phyloP scores from a whole-genome alignment of 192 early-diverging fungal genomes.

The Coemansia sp. region DNA sequence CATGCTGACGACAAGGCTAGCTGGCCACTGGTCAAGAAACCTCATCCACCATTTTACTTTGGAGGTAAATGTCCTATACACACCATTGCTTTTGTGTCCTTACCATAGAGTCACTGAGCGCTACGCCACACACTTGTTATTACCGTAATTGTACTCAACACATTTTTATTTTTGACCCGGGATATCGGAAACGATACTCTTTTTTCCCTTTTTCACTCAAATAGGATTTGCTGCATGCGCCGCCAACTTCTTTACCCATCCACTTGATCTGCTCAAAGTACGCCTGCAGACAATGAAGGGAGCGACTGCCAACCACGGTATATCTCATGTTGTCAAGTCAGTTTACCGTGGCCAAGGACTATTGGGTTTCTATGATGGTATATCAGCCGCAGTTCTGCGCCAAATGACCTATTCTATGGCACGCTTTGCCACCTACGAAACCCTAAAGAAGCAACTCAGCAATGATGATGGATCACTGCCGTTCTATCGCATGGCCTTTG shows the following conservation, averaged over 20 bases:
- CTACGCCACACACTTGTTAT: neutral
- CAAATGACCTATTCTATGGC: conserved; percentile 82
- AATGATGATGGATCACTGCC: conserved; percentile 54
- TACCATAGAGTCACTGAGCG: neutral
- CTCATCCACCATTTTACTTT: conserved; percentile 46
- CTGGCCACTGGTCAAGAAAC: conserved; percentile 49
- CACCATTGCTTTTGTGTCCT: neutral
- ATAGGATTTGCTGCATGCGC: conserved; percentile 55
- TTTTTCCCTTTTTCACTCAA: neutral
- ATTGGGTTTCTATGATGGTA: conserved; percentile 70
- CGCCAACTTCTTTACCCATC: conserved; percentile 69
- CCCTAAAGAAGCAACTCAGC: conserved; percentile 61
- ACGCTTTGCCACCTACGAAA: conserved; percentile 77
- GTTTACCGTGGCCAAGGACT: conserved; percentile 68
- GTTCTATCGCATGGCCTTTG: conserved; percentile 45
- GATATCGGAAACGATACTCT: neutral
- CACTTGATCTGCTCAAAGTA: conserved; percentile 89
- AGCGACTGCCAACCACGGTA: conserved; percentile 24
- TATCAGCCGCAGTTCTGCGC: conserved; percentile 74
- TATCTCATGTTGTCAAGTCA: conserved; percentile 69
- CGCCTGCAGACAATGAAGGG: conserved; percentile 86
- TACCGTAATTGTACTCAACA: neutral
- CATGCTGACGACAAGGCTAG: conserved; percentile 9
- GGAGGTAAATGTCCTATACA: conserved; percentile 23
- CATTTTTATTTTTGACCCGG: neutral